Percentiles rank a stretch among this genome's conserved stretches.
Evolutionary conservation across 768 basidiomycete species (phyloP).

Genomic region (Suillus placidus): DNA sequence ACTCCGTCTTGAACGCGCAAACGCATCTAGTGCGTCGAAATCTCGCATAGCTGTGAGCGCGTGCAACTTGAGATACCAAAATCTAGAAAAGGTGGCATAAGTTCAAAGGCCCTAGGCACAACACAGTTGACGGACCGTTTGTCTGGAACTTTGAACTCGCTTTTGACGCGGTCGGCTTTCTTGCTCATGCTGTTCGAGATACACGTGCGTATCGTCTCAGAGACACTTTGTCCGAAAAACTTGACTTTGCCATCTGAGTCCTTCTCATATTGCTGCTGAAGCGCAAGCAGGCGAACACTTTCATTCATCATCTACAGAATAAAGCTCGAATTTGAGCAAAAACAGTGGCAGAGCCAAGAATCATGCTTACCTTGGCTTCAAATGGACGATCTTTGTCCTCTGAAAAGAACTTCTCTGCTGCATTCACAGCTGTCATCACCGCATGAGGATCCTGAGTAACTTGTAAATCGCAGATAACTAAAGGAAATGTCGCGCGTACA

Average conservation of each 20-base stretch:
- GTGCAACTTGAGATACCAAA: constrained; percentile 91
- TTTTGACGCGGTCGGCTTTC: constrained; percentile 84
- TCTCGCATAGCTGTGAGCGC: constrained; percentile 79
- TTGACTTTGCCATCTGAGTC: constrained; percentile 77
- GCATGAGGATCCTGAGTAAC: constrained; percentile 66
- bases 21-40: constrained; percentile 84
- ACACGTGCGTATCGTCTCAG: constrained; percentile 81
- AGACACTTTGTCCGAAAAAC: constrained; percentile 85
- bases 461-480: neutral
- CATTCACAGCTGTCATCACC: constrained; percentile 70
- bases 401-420: constrained; percentile 90
- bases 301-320: constrained; percentile 87
- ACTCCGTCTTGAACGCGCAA: constrained; percentile 85
- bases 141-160: constrained; percentile 93
- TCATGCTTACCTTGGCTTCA: constrained; percentile 78
- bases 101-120: neutral
- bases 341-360: neutral
- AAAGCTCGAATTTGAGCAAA: too few species aligned
- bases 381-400: constrained; percentile 92
- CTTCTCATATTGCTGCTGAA: constrained; percentile 87
- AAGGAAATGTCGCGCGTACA: constrained; percentile 42
- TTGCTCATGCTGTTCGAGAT: constrained; percentile 81
- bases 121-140: constrained; percentile 64
- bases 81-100: constrained; percentile 48
- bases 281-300: constrained; percentile 65